phyloP scores from a whole-genome alignment of 495 filamentous ascomycete genomes.

The Penicillium argentinense region DNA sequence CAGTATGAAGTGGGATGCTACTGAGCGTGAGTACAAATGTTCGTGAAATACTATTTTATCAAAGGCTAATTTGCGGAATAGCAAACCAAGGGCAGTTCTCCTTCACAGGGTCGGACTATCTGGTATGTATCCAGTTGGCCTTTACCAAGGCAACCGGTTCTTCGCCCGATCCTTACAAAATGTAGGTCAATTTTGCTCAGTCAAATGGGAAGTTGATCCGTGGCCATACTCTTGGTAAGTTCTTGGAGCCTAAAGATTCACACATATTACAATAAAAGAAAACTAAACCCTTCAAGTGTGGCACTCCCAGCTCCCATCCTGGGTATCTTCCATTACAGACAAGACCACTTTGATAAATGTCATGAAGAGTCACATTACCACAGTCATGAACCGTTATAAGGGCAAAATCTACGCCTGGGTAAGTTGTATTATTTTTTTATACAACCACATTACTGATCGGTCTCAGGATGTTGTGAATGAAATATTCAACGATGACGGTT shows the following conservation, averaged over 20 bases:
- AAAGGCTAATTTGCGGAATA: slow-evolving; percentile 10
- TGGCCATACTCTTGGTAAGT: slow-evolving; percentile 48
- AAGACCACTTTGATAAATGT: slow-evolving; percentile 41
- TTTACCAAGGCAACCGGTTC: background rate
- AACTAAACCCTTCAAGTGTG: slow-evolving; percentile 35
- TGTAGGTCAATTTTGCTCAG: slow-evolving; percentile 45
- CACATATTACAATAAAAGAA: background rate
- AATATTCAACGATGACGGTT: slow-evolving; percentile 65
- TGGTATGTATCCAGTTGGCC: slow-evolving; percentile 23
- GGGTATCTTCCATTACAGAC: slow-evolving; percentile 47
- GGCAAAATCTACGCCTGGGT: slow-evolving; percentile 53
- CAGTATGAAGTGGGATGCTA: slow-evolving; percentile 57
- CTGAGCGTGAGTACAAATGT: slow-evolving; percentile 27
- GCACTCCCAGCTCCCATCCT: slow-evolving; percentile 54
- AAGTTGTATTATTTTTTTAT: slow-evolving; percentile 3
- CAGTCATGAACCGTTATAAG: slow-evolving; percentile 53
- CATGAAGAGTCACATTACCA: slow-evolving; percentile 48
- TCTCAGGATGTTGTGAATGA: slow-evolving; percentile 69
- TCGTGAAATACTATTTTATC: background rate
- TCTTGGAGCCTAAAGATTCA: background rate
- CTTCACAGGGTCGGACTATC: slow-evolving; percentile 42
- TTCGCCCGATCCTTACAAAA: background rate
- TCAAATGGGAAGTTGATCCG: slow-evolving; percentile 48
- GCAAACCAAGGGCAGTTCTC: slow-evolving; percentile 39
- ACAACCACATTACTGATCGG: slow-evolving; percentile 1